Evolutionary conservation across 768 basidiomycete species (phyloP).

Genomic region (Psilocybe subaeruginosa): DNA sequence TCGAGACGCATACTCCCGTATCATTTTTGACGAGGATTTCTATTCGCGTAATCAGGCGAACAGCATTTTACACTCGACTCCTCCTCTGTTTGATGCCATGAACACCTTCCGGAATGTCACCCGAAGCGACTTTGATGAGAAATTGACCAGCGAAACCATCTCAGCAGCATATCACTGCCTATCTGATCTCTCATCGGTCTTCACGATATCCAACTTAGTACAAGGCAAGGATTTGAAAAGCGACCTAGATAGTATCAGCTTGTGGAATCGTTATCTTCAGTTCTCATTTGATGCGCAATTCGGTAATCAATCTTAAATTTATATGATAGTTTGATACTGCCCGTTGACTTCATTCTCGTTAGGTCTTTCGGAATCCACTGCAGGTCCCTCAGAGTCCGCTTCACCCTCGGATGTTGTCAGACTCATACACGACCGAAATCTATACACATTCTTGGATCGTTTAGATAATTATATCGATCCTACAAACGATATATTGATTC

Average conservation of each 20-base stretch:
- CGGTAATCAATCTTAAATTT: too few species aligned
- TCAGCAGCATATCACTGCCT: background rate
- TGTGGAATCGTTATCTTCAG: background rate
- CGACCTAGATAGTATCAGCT: too few species aligned
- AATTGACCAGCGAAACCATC: background rate
- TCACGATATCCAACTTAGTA: background rate
- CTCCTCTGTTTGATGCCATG: background rate
- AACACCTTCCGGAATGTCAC: background rate
- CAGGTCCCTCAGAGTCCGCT: too few species aligned
- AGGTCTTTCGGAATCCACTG: too few species aligned
- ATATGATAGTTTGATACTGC: too few species aligned
- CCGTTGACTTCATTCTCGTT: too few species aligned
- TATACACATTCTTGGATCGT: background rate
- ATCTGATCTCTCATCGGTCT: background rate
- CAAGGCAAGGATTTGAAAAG: background rate
- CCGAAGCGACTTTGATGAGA: too few species aligned
- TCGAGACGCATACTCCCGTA: background rate
- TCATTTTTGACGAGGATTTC: background rate
- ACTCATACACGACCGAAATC: background rate
- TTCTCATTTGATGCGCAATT: background rate
- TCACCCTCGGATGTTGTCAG: background rate
- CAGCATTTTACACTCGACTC: too few species aligned
- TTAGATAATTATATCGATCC: too few species aligned
- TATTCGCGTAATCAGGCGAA: too few species aligned
- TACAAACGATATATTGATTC: background rate